Evolutionary conservation across 495 filamentous ascomycete genomes (phyloP), one percentile per base, ranked within the genome.

Genomic region (Tetracladium setigerum): DNA sequence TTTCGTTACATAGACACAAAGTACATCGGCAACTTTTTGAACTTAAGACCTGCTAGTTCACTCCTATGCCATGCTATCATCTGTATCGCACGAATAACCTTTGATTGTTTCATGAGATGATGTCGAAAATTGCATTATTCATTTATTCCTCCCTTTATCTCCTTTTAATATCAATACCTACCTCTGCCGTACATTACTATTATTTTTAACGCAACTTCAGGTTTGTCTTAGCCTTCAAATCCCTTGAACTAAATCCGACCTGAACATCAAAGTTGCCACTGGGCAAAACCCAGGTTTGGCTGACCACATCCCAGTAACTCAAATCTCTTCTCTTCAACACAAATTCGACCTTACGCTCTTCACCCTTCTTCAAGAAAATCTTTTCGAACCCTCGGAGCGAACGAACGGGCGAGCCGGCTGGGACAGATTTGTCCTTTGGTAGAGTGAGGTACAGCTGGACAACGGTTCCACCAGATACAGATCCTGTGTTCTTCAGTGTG

Each of bases 361-460:
- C 73, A 0, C 79, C 83, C 3, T 71, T 62, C 13, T 72, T 59
- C 32, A 89, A 48, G 11, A 61, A 61, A 9, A 88, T 47, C 67
- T 95, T 95, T 47, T 85, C 79, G 43, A 94, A 95, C 4, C 79
- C 85, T 7, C 90, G 72, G 10, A 96, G 73, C 1, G 86, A 84
- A 37, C 66, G 63, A 0, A 81, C 71, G 0, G 89, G 89, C 5
- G 60, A 45, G 41, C 76, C 61, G 2, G 67, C 52, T 0, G 89
- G 88, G 52, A 85, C 86, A 4, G 76, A 74, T 38, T 39, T 22
- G 38, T n/a, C 33, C 12, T 35, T 14, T 0, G 78, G 78, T 18
- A 80, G 68, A 0, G 68, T 65, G 19, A 96, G 60, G 59, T 95
- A 96, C 16, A 92, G 61, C 63, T 96, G 90, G 2, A 87, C 73